Evolutionary conservation across 2,329 filamentous ascomycete genomes (phyloP).

Genomic region (Aspergillus spinulosporus): DNA sequence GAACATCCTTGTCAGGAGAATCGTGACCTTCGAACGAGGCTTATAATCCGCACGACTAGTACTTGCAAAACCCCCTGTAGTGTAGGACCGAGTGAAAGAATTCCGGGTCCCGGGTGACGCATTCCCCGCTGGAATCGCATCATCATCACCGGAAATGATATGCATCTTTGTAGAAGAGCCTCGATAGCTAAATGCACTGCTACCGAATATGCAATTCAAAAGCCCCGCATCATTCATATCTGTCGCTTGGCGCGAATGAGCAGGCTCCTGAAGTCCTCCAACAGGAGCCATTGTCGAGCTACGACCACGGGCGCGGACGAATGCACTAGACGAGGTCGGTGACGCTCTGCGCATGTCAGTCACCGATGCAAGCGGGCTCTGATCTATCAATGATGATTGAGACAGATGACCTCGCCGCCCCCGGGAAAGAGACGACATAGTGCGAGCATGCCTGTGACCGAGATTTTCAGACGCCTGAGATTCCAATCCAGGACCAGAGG

Average conservation of each 20-base stretch:
- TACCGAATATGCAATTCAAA: slow-evolving; percentile 63
- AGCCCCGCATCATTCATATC: slow-evolving; percentile 55
- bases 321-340: slow-evolving; percentile 38
- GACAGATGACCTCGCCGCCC: slow-evolving; percentile 35
- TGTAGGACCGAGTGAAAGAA: slow-evolving; percentile 41
- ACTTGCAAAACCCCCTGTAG: slow-evolving; percentile 35
- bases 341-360: slow-evolving; percentile 35
- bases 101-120: slow-evolving; percentile 34
- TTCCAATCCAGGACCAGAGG: slow-evolving; percentile 39
- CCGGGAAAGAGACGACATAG: slow-evolving; percentile 40
- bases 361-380: slow-evolving; percentile 35
- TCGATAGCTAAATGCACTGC: slow-evolving; percentile 57
- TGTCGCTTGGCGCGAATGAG: slow-evolving; percentile 39
- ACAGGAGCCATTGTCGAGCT: slow-evolving; percentile 47
- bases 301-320: slow-evolving; percentile 45
- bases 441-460: slow-evolving; percentile 37
- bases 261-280: slow-evolving; percentile 34
- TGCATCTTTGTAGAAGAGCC: slow-evolving; percentile 64
- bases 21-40: slow-evolving; percentile 50
- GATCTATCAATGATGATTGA: slow-evolving; percentile 38
- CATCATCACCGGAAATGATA: slow-evolving; percentile 50
- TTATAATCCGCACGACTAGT: slow-evolving; percentile 34
- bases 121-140: slow-evolving; percentile 27
- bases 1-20: slow-evolving; percentile 61
- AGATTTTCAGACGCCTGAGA: slow-evolving; percentile 33